These are phyloP conservation scores for Zygoascus tannicola DNA, from an alignment of 805 yeast genomes.

Conservation along the genomic window DNA sequence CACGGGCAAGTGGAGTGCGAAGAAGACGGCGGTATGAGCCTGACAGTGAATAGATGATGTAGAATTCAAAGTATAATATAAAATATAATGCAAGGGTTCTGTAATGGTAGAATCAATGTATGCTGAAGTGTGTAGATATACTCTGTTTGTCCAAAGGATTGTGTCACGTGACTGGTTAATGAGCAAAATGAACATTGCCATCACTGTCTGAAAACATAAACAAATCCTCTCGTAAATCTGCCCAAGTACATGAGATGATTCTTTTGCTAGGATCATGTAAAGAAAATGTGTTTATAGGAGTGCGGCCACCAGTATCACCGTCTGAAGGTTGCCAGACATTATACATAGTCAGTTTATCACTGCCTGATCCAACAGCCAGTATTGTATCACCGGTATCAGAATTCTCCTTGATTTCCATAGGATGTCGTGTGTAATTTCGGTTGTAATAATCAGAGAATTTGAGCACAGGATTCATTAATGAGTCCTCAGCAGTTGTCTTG, in stretches of 20 bases:
- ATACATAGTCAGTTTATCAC: not conserved
- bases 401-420: not conserved
- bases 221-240: not conserved
- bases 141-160: too few relatives aligned
- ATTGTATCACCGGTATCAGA: not conserved
- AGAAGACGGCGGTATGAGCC: too few relatives aligned
- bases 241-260: not conserved
- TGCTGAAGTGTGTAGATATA: too few relatives aligned
- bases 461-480: not conserved
- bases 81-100: too few relatives aligned
- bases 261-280: not conserved
- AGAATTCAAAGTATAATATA: too few relatives aligned
- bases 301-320: not conserved
- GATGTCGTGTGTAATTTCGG: not conserved
- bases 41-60: too few relatives aligned
- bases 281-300: not conserved
- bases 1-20: too few relatives aligned
- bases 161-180: too few relatives aligned
- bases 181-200: too few relatives aligned
- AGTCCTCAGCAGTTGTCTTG: not conserved
- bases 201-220: not conserved
- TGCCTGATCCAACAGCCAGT: not conserved
- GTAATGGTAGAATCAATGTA: too few relatives aligned
- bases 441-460: constrained; percentile 3
- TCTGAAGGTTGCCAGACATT: too few relatives aligned